Base-by-base conservation (phyloP, 148 eudicot species). In the Cornus florida region DNA sequence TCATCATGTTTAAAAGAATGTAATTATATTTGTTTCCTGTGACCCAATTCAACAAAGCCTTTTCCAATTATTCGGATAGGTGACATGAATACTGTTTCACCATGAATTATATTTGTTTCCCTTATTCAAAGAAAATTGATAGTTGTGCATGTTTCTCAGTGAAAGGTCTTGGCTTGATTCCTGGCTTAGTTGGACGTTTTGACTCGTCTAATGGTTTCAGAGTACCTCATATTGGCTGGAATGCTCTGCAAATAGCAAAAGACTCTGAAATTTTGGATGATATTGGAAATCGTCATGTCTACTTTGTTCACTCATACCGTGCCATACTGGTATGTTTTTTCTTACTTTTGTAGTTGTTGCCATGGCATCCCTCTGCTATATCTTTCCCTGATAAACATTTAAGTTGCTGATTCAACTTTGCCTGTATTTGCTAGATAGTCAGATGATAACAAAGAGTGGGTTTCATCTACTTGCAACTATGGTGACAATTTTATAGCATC, bases 211-310 rank as follows among this genome's bases (percentile, higher is more conserved):
- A 84, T 73, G 97, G 97, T 62, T 84, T 88, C 70, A 86, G 85
- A 82, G 97, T 97, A 78, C 99, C 99, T 72, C 99, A 97, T 80
- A 92, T 97, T 81, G 98, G 99, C 80, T 94, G 99, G 98, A 92
- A 94, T 84, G 91, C 94, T 64, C 74, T 97, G 85, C 84, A 92
- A 83, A 82, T 92, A 56, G 77, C 72, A 67, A 77, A 93, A 76
- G 92, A 91, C 70, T 83, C 94, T 75, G 89, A 87, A 66, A 90
- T 97, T 67, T 86, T 97, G 88, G 92, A 89, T 82, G 95, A 91
- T 78, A 83, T 94, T 79, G 92, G 86, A 69, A 83, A 84, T 77
- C 89, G 86, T 64, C 99, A 97, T 90, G 97, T 97, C 81, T 97
- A 97, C 84, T 97, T 97, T 78, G 99, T 96, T 75, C 99, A 96